Base-by-base conservation (phyloP, 345 rosid genomes). In the Raphanus raphanistrum region DNA sequence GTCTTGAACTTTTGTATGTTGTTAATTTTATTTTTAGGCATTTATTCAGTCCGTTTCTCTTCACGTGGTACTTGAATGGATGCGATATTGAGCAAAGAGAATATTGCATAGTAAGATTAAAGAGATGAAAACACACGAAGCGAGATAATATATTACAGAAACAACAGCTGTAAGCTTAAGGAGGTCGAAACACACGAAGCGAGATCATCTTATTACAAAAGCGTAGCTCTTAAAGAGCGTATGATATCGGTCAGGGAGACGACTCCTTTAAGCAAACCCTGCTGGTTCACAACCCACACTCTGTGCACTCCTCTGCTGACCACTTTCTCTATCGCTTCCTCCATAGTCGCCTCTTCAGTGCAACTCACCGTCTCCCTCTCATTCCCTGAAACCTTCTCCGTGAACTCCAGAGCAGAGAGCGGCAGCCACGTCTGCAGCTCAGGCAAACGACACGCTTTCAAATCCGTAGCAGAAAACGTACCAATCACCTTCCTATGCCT, bases 381-480 rank as follows among this genome's bases (percentile, higher is more conserved):
- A 0, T 75, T 27, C 57, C 79, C 63, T 0, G 69, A 63, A 33
- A 82, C 73, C 4, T 63, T 58, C 85, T 92, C 90, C 0, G 92
- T 89, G 77, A 88, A 92, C 62, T 88, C 90, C 8, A 86, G 71
- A 4, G 90, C 91, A 0, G 79, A 76, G 1, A 84, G 72, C 1
- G 87, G 84, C 69, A 89, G 65, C 92, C 96, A 90, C 9, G 90
- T 82, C 65, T 86, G 89, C 68, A 94, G 72, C 1, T 87, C 75
- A 0, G 86, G 72, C 1, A 89, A 17, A 33, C 84, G 97, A 76
- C 96, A 89, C 0, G 97, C 95, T 72, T 90, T 84, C 31, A 92
- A 73, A 66, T 94, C 98, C 0, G 96, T 89, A 0, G 95, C 91
- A 0, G 97, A 92, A 50, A 94, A 88, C 66, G 97, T 90, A 26